Evolutionary conservation across 148 eudicot genomes (phyloP), one percentile per base, ranked within the genome.

Genomic region (Rhododendron williamsianum): DNA sequence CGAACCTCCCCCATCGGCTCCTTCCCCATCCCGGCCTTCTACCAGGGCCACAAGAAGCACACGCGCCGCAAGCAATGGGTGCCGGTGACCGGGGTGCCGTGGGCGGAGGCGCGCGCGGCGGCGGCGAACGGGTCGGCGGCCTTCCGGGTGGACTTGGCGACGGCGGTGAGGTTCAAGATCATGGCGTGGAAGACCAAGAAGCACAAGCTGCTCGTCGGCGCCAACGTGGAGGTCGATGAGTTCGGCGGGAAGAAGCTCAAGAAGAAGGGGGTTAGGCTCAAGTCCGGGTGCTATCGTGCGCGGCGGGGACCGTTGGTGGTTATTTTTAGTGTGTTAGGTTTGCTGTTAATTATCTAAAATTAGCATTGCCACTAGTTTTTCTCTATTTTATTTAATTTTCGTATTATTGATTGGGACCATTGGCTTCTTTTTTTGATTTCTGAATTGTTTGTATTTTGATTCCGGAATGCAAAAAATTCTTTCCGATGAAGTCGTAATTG

Each of bases 11-110:
- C 88, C 19, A 46, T 93, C 1, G 93, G 87, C 4, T 89, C 82
- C 71, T 33, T 25, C n/a, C 71, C 87, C 1, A 6, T 90, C 41
- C 77, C 51, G 10, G 74, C 84, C 0, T 96, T 96, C 76, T 87
- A 92, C 85, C 98, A 96, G 82, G 98, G 98, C 33, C 91, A 90
- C 69, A 15, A 84, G 9, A 92, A 94, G 91, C 84, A 79, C 0
- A 58, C 98, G 18, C 92, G 48, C 77, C 89, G 95, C 76, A 54
- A n/a, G 4, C 63, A 43, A 5, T 41, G 36, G 82, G 48, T 91
- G 43, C 82, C 76, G 6, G 87, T 89, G 9, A 6, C 13, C 33
- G 89, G 90, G 77, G 52, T 87, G 86, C 87, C 86, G 25, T 88
- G 93, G 93, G 78, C 48, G 56, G 89, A 46, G 54, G 89, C 45